Evolutionary conservation across 1,139 yeast species (phyloP), one percentile per base, ranked within the genome.

Genomic region (Geotrichum reessii): DNA sequence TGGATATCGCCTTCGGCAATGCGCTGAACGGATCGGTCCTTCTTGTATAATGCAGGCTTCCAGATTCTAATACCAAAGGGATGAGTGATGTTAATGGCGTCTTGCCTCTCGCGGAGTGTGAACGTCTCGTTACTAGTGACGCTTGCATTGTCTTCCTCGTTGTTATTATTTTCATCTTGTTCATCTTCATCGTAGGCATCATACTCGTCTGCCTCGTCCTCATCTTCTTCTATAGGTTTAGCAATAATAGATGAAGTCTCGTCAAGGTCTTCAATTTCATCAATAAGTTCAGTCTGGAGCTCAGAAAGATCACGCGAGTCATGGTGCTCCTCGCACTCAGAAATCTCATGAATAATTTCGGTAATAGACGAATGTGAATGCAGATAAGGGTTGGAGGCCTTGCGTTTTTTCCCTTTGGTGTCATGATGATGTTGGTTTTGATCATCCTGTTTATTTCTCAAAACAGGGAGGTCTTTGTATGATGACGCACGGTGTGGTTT

Each of bases 51-150:
- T 1, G 99, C 97, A 0, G 99, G 99, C 69, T 93, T 93, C 99
- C 99, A 93, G 66, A 93, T 89, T 71, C 96, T 87, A 56, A 93
- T 91, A 79, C 99, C 99, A 70, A 93, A 93, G 0, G 99, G 99
- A 75, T 95, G 99, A 1, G 98, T 91, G 57, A 88, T 85, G 69
- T 93, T 93, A 71, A 93, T 95, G 3, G 99, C 99, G 65, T 89
- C 92, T 73, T 93, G 99, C 64, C 98, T 84, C 65, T 92, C 97
- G 62, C 93, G 79, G 61, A 93, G 78, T n/a, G 96, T 93, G 67
- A 88, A 85, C 0, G 96, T 87, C 69, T 91, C 97, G 22, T 70
- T 69, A 47, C 69, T 63, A 2, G 78, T 75, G 1, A 81, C 70
- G 0, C 90, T 82, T 0, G 80, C 78, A 4, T 63, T 68, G 57